Conservation (phyloP, 352 stramenopile genomes). For the Aphanomyces astaci region DNA sequence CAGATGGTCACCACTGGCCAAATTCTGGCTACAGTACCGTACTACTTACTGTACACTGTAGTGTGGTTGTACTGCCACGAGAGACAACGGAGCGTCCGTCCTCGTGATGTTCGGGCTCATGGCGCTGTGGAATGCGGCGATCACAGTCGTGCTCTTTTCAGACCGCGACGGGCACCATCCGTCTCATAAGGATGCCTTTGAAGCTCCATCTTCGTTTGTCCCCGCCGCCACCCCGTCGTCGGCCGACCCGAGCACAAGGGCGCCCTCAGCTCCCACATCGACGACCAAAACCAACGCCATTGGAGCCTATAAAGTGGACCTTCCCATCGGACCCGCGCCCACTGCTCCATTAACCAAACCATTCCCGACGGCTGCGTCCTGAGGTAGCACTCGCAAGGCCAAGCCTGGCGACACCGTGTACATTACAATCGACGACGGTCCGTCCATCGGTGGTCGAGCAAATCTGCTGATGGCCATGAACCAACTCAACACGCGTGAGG, state of each 20-base stretch:
- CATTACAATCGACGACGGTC: conserved; percentile 18
- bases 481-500: neutral
- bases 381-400: neutral
- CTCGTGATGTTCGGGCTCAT: neutral
- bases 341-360: neutral
- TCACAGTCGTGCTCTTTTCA: neutral
- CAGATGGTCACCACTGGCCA: no score
- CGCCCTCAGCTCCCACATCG: neutral
- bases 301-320: neutral
- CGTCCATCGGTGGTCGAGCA: neutral
- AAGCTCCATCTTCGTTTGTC: no score
- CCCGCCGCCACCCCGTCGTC: no score
- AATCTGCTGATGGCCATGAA: conserved; percentile 7
- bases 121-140: neutral
- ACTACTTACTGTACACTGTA: no score
- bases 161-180: neutral
- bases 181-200: neutral
- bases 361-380: conserved; percentile 5
- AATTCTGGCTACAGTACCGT: no score
- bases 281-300: neutral
- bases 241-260: no score
- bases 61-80: no score
- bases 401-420: conserved; percentile 18
- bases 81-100: no score
- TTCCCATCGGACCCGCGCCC: neutral